Base-by-base conservation (phyloP, 179 eudicot genomes). In the Vitellaria paradoxa region DNA sequence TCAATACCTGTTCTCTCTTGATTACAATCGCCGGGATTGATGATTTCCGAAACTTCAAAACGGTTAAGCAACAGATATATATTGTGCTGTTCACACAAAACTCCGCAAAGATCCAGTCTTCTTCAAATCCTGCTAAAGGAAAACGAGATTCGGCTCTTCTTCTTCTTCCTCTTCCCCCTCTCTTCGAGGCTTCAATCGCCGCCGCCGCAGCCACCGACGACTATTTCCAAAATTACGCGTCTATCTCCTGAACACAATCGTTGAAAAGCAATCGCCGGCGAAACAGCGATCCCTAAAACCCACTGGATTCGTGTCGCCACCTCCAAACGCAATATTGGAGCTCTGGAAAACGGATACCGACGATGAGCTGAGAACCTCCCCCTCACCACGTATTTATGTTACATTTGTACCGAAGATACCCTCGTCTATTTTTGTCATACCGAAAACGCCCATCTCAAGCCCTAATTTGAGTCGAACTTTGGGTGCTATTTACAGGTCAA, bases 1-100 rank as follows among this genome's bases (percentile, higher is more conserved):
- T 76, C 82, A 82, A 59, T 85, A 85, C 87, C 84, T 85, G 83
- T 73, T 72, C 20, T 50, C 67, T 64, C 49, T 64, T 40, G 68
- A 72, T 62, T 55, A 49, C 20, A 75, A 80, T 64, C 76, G 64
- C 49, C 20, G 45, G 76, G 9, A 42, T 20, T 40, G 69, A 75
- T 24, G 69, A 62, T 79, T 30, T 63, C 60, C 9, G 21, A 15
- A 80, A 80, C 49, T 47, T 60, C 70, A 66, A 59, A 42, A 45
- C 53, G 37, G 42, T 59, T 30, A 40, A 72, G 18, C 21, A 42
- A 59, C 65, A 10, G 20, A 72, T 13, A 15, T 13, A 15, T 1
- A 46, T 42, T 3, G 55, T 45, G 17, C n/a, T 37, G 18, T 47
- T 6, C 57, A 15, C 74, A 65, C 10, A 23, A 11, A 61, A 61